Percentiles rank a stretch among this genome's conserved stretches.
These are phyloP conservation scores for Phytophthora constricta DNA, from an alignment of 352 stramenopile species.

Conservation along the genomic window DNA sequence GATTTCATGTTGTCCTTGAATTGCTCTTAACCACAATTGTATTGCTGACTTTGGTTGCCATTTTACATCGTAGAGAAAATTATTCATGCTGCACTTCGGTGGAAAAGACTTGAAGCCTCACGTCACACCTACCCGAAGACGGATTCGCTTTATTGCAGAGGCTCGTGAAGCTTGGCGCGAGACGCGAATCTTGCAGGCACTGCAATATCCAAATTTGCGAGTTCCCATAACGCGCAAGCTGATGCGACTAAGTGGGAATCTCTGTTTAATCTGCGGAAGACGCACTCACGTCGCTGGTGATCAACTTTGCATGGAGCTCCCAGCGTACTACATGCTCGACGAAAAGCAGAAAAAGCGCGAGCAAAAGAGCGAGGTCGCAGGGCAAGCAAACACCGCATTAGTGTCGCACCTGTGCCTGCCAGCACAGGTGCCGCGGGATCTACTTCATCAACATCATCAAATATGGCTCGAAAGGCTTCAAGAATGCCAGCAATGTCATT, in stretches of 20 bases:
- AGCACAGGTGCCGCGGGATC: background rate
- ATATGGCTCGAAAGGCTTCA: background rate
- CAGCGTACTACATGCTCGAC: slow-evolving; percentile 70
- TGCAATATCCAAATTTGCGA: slow-evolving; percentile 70
- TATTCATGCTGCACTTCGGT: slow-evolving; percentile 76
- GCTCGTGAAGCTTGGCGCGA: slow-evolving; percentile 77
- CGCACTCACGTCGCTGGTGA: slow-evolving; percentile 77
- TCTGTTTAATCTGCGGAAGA: slow-evolving; percentile 76
- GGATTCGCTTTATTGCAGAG: slow-evolving; percentile 57
- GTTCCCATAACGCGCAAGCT: slow-evolving; percentile 84
- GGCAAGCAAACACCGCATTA: slow-evolving; percentile 64
- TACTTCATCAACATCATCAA: background rate
- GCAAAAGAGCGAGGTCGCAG: slow-evolving; percentile 41
- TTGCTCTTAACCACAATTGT: background rate
- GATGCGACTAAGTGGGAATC: slow-evolving; percentile 84
- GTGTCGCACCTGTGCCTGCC: slow-evolving; percentile 28
- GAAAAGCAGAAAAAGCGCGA: slow-evolving; percentile 64
- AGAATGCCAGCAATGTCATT: slow-evolving; percentile 9
- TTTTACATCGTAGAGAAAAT: slow-evolving; percentile 55
- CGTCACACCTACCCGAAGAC: slow-evolving; percentile 44
- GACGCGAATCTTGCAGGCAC: slow-evolving; percentile 73
- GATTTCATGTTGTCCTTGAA: slow-evolving; percentile 13
- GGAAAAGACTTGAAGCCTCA: slow-evolving; percentile 76
- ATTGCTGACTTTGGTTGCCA: slow-evolving; percentile 1
- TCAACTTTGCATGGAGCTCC: slow-evolving; percentile 81